Percentiles rank a stretch among this genome's conserved stretches.
Evolutionary conservation across 2,329 filamentous ascomycete genomes (phyloP).

Genomic region (Claviceps arundinis): DNA sequence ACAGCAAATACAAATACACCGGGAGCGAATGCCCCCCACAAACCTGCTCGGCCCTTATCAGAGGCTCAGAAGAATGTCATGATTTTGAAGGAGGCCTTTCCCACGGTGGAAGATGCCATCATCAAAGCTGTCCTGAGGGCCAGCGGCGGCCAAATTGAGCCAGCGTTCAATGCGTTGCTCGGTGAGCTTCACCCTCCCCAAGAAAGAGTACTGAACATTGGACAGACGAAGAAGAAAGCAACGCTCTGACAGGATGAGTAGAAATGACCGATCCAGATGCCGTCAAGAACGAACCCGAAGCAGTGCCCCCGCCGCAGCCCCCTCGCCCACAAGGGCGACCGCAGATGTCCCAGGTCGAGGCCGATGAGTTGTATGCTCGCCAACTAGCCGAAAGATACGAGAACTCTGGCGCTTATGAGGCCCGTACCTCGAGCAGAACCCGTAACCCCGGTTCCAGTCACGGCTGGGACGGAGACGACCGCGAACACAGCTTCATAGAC

Average conservation of each 20-base stretch:
- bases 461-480: slow-evolving; percentile 38
- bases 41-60: slow-evolving; percentile 72
- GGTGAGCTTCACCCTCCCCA: slow-evolving; percentile 32
- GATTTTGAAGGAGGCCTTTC: slow-evolving; percentile 89
- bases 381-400: slow-evolving; percentile 88
- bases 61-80: slow-evolving; percentile 74
- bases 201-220: not conserved
- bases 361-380: slow-evolving; percentile 82
- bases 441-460: slow-evolving; percentile 27
- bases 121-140: slow-evolving; percentile 80
- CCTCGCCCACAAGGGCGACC: slow-evolving; percentile 56
- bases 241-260: slow-evolving; percentile 15
- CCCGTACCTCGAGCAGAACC: slow-evolving; percentile 35
- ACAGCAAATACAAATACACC: not conserved
- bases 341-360: slow-evolving; percentile 68
- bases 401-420: slow-evolving; percentile 44
- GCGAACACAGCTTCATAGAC: slow-evolving; percentile 84
- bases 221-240: too few species aligned
- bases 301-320: slow-evolving; percentile 58
- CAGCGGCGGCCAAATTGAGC: slow-evolving; percentile 77
- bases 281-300: slow-evolving; percentile 36
- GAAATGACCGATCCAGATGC: slow-evolving; percentile 73
- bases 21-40: slow-evolving; percentile 46
- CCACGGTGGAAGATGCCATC: slow-evolving; percentile 63
- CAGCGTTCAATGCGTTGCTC: slow-evolving; percentile 87